Conservation (phyloP, 208 protist species). For the Herpetomonas tarakana region DNA sequence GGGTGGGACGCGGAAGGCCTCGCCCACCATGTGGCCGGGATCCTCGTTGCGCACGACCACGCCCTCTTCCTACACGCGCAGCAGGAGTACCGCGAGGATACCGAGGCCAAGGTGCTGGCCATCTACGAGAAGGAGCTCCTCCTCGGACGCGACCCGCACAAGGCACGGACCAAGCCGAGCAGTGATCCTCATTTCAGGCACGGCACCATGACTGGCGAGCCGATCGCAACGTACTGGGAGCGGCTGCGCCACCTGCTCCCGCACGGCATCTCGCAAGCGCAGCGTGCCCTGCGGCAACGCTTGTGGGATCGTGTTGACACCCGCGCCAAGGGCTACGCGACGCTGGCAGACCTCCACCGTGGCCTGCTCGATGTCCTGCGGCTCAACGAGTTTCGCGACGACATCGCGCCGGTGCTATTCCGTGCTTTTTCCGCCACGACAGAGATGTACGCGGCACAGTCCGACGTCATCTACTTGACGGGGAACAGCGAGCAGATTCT, state of each 20-base stretch:
- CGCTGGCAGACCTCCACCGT: conserved; percentile 31
- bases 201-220: conserved; percentile 10
- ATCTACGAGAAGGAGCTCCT: conserved; percentile 6
- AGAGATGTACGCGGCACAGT: conserved; percentile 20
- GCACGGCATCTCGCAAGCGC: conserved; percentile 23
- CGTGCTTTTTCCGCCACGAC: conserved; percentile 53
- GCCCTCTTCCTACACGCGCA: neutral
- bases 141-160: conserved; percentile 10
- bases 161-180: conserved; percentile 6
- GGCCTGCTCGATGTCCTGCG: conserved; percentile 40
- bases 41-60: conserved; percentile 5
- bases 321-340: conserved; percentile 28
- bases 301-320: conserved; percentile 46
- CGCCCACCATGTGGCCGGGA: conserved; percentile 1
- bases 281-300: conserved; percentile 39
- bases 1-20: neutral
- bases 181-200: conserved; percentile 11
- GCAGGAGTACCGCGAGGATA: neutral
- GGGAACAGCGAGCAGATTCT: conserved; percentile 48
- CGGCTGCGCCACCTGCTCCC: conserved; percentile 48
- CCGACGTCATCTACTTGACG: conserved; percentile 35
- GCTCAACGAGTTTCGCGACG: conserved; percentile 41
- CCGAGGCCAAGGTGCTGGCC: conserved; percentile 1
- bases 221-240: conserved; percentile 43
- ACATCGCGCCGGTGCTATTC: conserved; percentile 42